Conservation (phyloP, 495 filamentous ascomycete species). For the Talaromyces nanjingensis region DNA sequence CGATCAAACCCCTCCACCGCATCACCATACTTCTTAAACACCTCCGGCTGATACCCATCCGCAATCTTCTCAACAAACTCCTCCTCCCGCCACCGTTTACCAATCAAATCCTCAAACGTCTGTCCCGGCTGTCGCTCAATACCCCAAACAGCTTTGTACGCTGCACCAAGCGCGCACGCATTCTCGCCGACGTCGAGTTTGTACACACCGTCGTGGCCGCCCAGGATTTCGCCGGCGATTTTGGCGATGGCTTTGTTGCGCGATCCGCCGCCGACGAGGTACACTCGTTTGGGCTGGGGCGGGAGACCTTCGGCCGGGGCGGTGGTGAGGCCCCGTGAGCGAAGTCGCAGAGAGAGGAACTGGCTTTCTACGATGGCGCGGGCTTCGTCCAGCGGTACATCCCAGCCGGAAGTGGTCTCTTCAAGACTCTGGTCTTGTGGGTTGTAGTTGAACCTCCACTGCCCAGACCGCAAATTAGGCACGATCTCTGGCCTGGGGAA, state of each 20-base stretch:
- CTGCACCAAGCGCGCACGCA: slow-evolving; percentile 87
- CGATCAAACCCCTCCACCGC: slow-evolving; percentile 71
- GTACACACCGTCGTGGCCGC: slow-evolving; percentile 82
- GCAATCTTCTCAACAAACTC: slow-evolving; percentile 74
- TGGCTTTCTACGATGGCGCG: slow-evolving; percentile 92
- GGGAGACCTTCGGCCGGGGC: slow-evolving; percentile 50
- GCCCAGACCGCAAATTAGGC: slow-evolving; percentile 75
- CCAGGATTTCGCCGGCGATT: slow-evolving; percentile 77
- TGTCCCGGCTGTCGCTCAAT: slow-evolving; percentile 60
- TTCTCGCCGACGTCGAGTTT: slow-evolving; percentile 92
- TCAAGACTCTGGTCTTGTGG: slow-evolving; percentile 31
- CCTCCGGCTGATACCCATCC: slow-evolving; percentile 67
- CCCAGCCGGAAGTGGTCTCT: slow-evolving; percentile 42
- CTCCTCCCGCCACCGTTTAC: slow-evolving; percentile 75
- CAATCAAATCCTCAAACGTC: slow-evolving; percentile 83
- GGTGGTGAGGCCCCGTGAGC: slow-evolving; percentile 67
- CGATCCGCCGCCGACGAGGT: slow-evolving; percentile 87
- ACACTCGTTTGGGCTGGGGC: slow-evolving; percentile 80
- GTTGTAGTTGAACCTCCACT: slow-evolving; percentile 72
- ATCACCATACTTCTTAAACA: slow-evolving; percentile 69
- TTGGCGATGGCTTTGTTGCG: slow-evolving; percentile 80
- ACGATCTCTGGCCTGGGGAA: slow-evolving; percentile 96
- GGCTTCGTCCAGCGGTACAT: slow-evolving; percentile 58
- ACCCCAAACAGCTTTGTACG: slow-evolving; percentile 96
- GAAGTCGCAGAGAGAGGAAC: slow-evolving; percentile 79